phyloP scores from a whole-genome alignment of 768 basidiomycete species.

The Mrakia blollopis region DNA sequence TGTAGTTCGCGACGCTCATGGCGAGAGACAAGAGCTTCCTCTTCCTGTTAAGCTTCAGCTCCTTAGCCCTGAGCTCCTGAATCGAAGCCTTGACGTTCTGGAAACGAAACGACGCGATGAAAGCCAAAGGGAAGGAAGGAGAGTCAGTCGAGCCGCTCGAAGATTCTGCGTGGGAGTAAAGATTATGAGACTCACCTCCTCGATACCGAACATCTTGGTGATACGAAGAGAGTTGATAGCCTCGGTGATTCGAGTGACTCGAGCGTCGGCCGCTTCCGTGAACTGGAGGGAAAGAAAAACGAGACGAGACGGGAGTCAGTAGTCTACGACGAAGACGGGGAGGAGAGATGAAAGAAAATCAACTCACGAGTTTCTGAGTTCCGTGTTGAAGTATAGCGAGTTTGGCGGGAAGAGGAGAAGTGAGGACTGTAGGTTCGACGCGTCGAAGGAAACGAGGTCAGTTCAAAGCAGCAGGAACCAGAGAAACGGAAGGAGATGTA shows the following conservation, averaged over 20 bases:
- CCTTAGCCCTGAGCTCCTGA: conserved; percentile 57
- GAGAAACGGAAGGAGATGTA: no score
- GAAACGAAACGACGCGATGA: no score
- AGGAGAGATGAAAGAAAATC: no score
- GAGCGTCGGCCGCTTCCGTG: conserved; percentile 49
- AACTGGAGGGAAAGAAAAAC: conserved; percentile 36
- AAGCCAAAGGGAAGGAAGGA: background rate
- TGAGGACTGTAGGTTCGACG: conserved; percentile 41
- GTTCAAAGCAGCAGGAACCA: background rate
- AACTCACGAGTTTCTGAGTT: conserved; percentile 45
- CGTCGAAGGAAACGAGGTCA: background rate
- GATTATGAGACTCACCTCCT: conserved; percentile 53
- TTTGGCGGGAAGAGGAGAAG: conserved; percentile 55
- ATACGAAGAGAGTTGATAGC: conserved; percentile 51
- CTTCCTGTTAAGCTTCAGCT: conserved; percentile 56
- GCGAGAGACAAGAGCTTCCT: conserved; percentile 53
- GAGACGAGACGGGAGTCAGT: background rate
- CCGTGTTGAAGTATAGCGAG: conserved; percentile 54
- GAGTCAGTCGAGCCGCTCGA: background rate
- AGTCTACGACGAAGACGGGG: no score
- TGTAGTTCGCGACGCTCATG: conserved; percentile 50
- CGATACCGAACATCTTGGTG: conserved; percentile 64
- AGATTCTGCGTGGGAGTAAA: no score
- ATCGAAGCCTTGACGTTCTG: conserved; percentile 52
- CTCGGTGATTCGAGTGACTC: conserved; percentile 61